A percentile compares a stretch with the other conserved stretches of the same genome.
Evolutionary conservation across 257 asterid species (phyloP).

Genomic region (Solanum pennellii): DNA sequence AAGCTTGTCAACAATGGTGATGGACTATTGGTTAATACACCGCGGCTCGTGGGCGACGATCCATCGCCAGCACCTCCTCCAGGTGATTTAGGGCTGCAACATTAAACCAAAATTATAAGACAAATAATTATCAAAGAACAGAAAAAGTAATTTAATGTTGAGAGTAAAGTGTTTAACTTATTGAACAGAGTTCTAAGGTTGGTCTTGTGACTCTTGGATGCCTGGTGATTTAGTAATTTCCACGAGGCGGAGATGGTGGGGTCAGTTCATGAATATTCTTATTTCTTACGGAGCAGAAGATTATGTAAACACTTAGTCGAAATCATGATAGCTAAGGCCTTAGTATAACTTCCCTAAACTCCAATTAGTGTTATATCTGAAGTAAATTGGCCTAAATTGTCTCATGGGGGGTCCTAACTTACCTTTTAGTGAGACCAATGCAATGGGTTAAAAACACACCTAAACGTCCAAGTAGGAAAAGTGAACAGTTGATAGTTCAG

Average conservation of each 20-base stretch:
- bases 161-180: background rate
- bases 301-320: background rate
- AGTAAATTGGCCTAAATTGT: background rate
- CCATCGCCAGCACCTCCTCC: constrained; percentile 24
- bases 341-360: too few relatives aligned
- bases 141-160: background rate
- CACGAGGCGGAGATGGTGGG: background rate
- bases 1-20: background rate
- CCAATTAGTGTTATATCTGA: too few relatives aligned
- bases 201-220: background rate
- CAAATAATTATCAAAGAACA: background rate
- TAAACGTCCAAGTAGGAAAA: background rate
- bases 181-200: background rate
- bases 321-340: background rate
- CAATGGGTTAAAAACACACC: background rate
- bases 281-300: background rate
- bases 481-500: background rate
- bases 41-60: constrained; percentile 18
- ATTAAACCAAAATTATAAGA: background rate
- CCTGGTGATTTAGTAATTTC: background rate
- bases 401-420: background rate
- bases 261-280: background rate
- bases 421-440: background rate
- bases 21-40: background rate
- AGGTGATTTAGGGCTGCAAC: constrained; percentile 46